Evolutionary conservation across 2,329 filamentous ascomycete species (phyloP).

Genomic region (Cladosporium sp.): DNA sequence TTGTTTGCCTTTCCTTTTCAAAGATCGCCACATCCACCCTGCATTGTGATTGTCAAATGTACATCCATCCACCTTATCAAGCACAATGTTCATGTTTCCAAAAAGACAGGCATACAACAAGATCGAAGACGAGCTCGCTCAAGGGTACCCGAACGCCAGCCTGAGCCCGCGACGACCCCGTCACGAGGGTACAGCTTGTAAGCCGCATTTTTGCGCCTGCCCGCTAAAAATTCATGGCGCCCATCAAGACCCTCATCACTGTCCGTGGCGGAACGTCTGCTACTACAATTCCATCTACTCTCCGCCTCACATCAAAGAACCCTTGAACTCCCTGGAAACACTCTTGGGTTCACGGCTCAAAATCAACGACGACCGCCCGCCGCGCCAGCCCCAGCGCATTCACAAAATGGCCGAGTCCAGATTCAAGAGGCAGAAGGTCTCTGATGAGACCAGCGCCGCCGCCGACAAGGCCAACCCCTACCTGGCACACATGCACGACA

Average conservation of each 20-base stretch:
- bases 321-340: not conserved
- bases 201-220: conserved; percentile 6
- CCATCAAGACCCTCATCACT: not conserved
- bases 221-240: conserved; percentile 18
- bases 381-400: conserved; percentile 12
- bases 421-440: conserved; percentile 56
- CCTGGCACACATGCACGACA: conserved; percentile 82
- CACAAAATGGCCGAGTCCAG: conserved; percentile 21
- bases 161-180: conserved; percentile 5
- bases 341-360: not conserved
- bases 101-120: not conserved
- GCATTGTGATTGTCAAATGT: too few species aligned
- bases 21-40: not conserved
- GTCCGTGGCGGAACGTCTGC: conserved; percentile 14
- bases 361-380: not conserved
- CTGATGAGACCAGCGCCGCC: conserved; percentile 55
- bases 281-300: conserved; percentile 10
- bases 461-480: conserved; percentile 76
- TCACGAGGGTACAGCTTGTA: conserved; percentile 5
- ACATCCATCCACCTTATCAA: not conserved
- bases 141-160: conserved; percentile 1
- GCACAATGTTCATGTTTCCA: not conserved
- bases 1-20: not conserved
- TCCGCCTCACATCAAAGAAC: not conserved
- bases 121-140: conserved; percentile 5